These are phyloP conservation scores for Yarrowia alimentaria DNA, from an alignment of 805 yeast genomes.

Conservation along the genomic window DNA sequence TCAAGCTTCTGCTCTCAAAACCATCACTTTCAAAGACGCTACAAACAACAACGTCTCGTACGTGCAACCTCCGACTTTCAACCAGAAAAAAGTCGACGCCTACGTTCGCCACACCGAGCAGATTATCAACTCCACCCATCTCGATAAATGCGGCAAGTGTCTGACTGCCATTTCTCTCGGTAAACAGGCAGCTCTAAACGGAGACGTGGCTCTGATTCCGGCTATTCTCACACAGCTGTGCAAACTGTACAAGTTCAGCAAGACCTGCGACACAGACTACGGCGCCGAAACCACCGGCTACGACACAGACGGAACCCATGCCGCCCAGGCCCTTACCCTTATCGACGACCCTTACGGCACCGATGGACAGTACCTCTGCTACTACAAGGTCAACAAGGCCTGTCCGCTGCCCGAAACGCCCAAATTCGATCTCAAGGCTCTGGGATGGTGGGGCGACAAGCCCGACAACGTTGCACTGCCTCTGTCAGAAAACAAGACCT, in stretches of 20 bases:
- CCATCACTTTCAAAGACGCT: slow-evolving; percentile 13
- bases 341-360: slow-evolving; percentile 50
- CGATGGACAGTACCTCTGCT: slow-evolving; percentile 64
- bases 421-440: slow-evolving; percentile 44
- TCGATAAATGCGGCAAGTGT: slow-evolving; percentile 16
- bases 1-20: neutral
- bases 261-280: slow-evolving; percentile 2
- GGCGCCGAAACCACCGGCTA: neutral
- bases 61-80: slow-evolving; percentile 1
- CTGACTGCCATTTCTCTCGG: slow-evolving; percentile 9
- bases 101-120: slow-evolving; percentile 11
- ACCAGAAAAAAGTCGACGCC: slow-evolving; percentile 16
- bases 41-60: slow-evolving; percentile 7
- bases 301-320: slow-evolving; percentile 36
- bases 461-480: slow-evolving; percentile 37
- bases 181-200: slow-evolving; percentile 8
- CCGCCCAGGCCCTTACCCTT: slow-evolving; percentile 50
- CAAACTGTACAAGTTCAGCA: slow-evolving; percentile 6
- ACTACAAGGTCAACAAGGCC: slow-evolving; percentile 47
- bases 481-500: slow-evolving; percentile 40
- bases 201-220: slow-evolving; percentile 6
- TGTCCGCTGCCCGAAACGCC: slow-evolving; percentile 52
- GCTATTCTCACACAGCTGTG: slow-evolving; percentile 2
- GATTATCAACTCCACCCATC: slow-evolving; percentile 16
- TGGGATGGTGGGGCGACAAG: slow-evolving; percentile 46